These are phyloP conservation scores for Arctium lappa DNA, from an alignment of 129 eudicot species.

Conservation along the genomic window DNA sequence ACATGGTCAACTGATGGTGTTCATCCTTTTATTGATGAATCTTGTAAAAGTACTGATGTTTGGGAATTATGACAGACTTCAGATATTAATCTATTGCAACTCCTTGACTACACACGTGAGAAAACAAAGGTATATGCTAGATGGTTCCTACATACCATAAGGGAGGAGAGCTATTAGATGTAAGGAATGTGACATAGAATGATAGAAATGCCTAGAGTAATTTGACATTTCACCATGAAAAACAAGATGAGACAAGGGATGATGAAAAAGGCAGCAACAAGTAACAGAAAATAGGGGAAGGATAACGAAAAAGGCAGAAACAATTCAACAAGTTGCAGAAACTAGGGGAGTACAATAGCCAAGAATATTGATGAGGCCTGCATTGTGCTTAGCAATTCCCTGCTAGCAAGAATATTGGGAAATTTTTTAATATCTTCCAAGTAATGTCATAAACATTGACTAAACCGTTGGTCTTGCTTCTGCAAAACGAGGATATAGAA, in stretches of 20 bases:
- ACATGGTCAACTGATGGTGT: not conserved
- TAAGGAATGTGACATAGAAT: not conserved
- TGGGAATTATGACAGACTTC: not conserved
- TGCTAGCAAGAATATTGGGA: no score
- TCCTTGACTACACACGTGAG: not conserved
- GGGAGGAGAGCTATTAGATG: not conserved
- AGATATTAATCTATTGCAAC: not conserved
- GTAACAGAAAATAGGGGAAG: no score
- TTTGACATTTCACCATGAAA: not conserved
- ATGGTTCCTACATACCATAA: not conserved
- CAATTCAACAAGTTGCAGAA: not conserved
- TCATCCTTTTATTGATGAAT: not conserved
- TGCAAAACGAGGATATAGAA: no score
- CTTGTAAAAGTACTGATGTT: not conserved
- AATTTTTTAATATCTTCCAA: no score
- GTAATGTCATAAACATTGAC: no score
- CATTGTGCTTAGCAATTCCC: no score
- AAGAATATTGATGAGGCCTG: no score
- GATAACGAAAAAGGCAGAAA: not conserved
- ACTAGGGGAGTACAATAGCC: not conserved
- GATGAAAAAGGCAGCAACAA: no score
- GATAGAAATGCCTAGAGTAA: not conserved
- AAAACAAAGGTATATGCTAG: not conserved
- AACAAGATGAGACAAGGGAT: not conserved
- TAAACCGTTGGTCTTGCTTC: no score